Base-by-base conservation (phyloP, 306 rosid species). In the Carpinus fangiana region DNA sequence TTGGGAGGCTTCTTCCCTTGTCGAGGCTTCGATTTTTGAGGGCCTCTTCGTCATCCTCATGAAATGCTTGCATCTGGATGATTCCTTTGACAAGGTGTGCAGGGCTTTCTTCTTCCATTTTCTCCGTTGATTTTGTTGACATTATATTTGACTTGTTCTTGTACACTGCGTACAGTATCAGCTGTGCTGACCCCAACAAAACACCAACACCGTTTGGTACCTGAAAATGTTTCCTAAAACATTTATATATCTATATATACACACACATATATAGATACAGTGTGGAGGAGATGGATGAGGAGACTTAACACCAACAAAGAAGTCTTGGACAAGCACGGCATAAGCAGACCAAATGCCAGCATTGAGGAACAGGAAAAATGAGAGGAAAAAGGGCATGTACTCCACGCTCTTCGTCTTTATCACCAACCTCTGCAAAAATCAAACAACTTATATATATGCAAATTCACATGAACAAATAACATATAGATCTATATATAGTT, bases 261-360 rank as follows among this genome's bases (percentile, higher is more conserved):
- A 28, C 1, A 28, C 1, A 28, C 1, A 28, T 28, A 28, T 28
- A 28, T 28, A 28, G 1, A 28, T 31, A 34, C 1, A 20, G 36
- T 46, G 48, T 0, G 4, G 4, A 36, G 59, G 31, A 8, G 67
- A 34, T 41, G 45, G 26, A 20, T 2, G 4, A 65, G 76, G 28
- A 62, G 73, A 70, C 87, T 54, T 89, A 87, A 90, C n/a, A 23
- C 66, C 80, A 54, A 89, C 45, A 59, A 23, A 89, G 68, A 80
- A 54, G 80, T 89, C 93, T 36, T 79, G 83, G 81, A 87, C 76
- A 47, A 85, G 83, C 13, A 76, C 0, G 18, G 93, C 68, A 57
- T 89, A 87, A 12, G 52, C 11, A 5, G 83, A 72, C 93, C 93
- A 89, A 14, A 81, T 52, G 8, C 82, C 89, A 65, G 81, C 92